Evolutionary conservation across 768 basidiomycete species (phyloP).

Genomic region (Hypholoma sublateritium): DNA sequence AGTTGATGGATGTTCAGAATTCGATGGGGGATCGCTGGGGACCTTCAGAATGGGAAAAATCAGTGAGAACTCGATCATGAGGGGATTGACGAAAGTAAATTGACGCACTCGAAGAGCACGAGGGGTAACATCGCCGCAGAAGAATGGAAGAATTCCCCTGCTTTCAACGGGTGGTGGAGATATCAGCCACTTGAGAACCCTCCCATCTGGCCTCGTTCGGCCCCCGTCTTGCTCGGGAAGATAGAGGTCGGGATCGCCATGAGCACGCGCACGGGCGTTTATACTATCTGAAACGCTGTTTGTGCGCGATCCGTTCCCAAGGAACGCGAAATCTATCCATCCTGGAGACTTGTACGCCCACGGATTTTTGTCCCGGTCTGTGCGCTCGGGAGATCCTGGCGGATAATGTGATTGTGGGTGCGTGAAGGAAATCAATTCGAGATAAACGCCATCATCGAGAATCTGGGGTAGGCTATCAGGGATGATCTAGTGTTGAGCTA

Average conservation of each 20-base stretch:
- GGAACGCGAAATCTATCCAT: slow-evolving; percentile 70
- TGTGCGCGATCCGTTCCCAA: slow-evolving; percentile 45
- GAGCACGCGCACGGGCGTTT: slow-evolving; percentile 46
- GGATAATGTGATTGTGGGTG: slow-evolving; percentile 55
- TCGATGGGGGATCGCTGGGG: slow-evolving; percentile 44
- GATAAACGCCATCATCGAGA: slow-evolving; percentile 57
- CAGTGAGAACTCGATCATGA: background rate
- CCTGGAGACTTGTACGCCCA: slow-evolving; percentile 59
- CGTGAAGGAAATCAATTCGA: slow-evolving; percentile 71
- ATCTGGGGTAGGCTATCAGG: slow-evolving; percentile 32
- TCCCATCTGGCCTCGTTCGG: slow-evolving; percentile 54
- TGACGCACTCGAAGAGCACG: slow-evolving; percentile 54
- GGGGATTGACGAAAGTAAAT: background rate
- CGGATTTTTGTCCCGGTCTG: slow-evolving; percentile 41
- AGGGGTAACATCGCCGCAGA: slow-evolving; percentile 73
- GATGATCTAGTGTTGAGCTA: background rate
- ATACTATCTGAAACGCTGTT: slow-evolving; percentile 49
- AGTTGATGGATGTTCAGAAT: slow-evolving; percentile 49
- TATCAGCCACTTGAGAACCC: slow-evolving; percentile 58
- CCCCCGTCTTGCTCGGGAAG: slow-evolving; percentile 49
- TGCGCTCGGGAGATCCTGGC: slow-evolving; percentile 42
- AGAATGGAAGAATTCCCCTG: slow-evolving; percentile 57
- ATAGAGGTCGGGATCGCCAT: slow-evolving; percentile 43
- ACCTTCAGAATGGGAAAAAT: slow-evolving; percentile 36
- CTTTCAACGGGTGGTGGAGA: slow-evolving; percentile 31